These are phyloP conservation scores for Ganoderma lucidum DNA, from an alignment of 1,284 basidiomycete genomes.

Conservation along the genomic window DNA sequence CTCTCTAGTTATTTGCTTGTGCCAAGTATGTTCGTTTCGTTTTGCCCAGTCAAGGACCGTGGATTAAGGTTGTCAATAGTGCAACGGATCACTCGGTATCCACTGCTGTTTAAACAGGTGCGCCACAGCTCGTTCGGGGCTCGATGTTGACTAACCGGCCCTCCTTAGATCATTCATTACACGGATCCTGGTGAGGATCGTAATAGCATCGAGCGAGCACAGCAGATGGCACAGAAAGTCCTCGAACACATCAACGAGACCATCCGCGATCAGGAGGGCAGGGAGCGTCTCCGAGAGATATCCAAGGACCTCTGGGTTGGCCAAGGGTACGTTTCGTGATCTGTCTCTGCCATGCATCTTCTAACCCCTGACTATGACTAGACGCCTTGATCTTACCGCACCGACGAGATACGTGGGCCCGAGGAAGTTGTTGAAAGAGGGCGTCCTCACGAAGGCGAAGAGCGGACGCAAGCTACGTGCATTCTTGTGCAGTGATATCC, in stretches of 20 bases:
- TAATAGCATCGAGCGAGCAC: constrained; percentile 59
- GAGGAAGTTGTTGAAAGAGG: constrained; percentile 83
- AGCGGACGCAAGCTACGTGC: constrained; percentile 81
- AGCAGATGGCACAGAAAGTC: constrained; percentile 75
- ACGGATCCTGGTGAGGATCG: constrained; percentile 73
- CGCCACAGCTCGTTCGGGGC: constrained; percentile 17
- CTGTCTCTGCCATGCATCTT: not conserved
- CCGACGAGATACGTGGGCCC: constrained; percentile 84
- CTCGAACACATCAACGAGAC: constrained; percentile 88
- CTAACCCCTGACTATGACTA: constrained; percentile 38
- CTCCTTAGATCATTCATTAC: constrained; percentile 76
- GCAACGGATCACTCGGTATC: constrained; percentile 95
- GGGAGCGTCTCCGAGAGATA: constrained; percentile 74
- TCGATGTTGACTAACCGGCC: not conserved
- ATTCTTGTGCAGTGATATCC: constrained; percentile 84
- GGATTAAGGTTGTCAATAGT: constrained; percentile 53
- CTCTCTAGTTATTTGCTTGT: constrained; percentile 90
- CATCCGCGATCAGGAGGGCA: constrained; percentile 86
- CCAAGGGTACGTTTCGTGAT: constrained; percentile 61
- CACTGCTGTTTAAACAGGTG: constrained; percentile 85
- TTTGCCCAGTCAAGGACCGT: not conserved
- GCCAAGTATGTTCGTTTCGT: constrained; percentile 71
- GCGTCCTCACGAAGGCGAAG: constrained; percentile 81
- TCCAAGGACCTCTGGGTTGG: constrained; percentile 88
- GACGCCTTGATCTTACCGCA: constrained; percentile 89